These are phyloP conservation scores for Andrographis paniculata DNA, from an alignment of 305 asterid species.

Conservation along the genomic window DNA sequence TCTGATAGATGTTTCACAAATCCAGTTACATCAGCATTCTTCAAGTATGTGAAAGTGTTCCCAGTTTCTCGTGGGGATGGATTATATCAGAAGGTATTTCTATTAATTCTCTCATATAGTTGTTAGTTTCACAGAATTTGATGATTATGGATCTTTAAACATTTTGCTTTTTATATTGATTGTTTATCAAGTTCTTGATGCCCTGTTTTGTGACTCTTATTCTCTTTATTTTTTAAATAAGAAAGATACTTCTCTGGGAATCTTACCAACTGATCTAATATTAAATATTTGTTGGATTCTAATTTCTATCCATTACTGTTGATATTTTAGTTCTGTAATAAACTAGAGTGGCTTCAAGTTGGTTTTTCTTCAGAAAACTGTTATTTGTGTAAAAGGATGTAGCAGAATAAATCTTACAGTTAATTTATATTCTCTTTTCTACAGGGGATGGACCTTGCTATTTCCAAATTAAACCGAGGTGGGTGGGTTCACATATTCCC, in stretches of 20 bases:
- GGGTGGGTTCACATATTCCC: constrained; percentile 98
- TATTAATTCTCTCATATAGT: background rate
- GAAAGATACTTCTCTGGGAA: too few relatives aligned
- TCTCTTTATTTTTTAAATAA: too few relatives aligned
- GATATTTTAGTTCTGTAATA: background rate
- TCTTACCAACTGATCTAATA: too few relatives aligned
- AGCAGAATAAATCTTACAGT: constrained; percentile 15
- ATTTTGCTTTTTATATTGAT: too few relatives aligned
- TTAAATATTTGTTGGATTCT: constrained; percentile 7
- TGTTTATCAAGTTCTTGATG: too few relatives aligned
- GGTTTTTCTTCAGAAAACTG: constrained; percentile 12
- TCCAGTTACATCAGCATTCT: constrained; percentile 79
- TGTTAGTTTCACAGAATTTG: too few relatives aligned
- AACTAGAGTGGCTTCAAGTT: constrained; percentile 1
- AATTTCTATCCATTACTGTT: background rate
- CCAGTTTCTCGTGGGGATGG: constrained; percentile 95
- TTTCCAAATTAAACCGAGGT: constrained; percentile 80
- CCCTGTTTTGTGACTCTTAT: too few relatives aligned
- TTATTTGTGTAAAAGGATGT: background rate
- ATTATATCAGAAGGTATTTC: constrained; percentile 75
- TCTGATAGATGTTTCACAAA: constrained; percentile 85
- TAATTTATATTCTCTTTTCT: constrained; percentile 19
- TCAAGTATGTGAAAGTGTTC: constrained; percentile 79
- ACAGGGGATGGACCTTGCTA: constrained; percentile 96
- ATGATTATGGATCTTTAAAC: background rate